Base-by-base conservation (phyloP, 352 stramenopile species). In the Phytophthora gonapodyides region DNA sequence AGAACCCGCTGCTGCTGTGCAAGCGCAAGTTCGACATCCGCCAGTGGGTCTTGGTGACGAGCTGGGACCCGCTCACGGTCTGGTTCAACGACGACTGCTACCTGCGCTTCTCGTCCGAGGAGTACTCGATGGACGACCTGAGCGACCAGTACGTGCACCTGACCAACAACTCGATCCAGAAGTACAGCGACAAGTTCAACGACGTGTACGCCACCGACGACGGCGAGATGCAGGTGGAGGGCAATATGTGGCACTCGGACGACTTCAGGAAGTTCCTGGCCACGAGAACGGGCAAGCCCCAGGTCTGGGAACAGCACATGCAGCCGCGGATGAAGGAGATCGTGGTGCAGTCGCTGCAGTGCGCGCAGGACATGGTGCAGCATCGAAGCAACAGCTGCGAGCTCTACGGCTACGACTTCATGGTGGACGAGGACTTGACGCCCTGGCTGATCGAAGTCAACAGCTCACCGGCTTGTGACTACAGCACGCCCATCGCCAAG, bases 391-490 rank as follows among this genome's bases (percentile, higher is more conserved):
- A 97, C 61, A 93, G 76, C 35, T 98, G 90, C 63, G 93, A 98
- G 62, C 67, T 98, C 15, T 98, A 96, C 54, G 92, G 93, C 12
- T 98, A 96, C 71, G 93, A 98, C 60, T 98, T 98, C 42, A 98
- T 98, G 93, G 47, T 98, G 36, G 90, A 98, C 71, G 77, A 93
- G 15, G 64, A 81, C 9, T 66, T 95, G 31, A 78, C 73, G 37
- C 83, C 88, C 47, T 97, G 88, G 91, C 80, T 98, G 24, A 97
- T 98, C 51, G 91, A 97, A 54, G 90, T 98, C 34, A 98, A 98
- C 69, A 96, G 78, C 65, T 97, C 86, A 19, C 93, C 93, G 1
- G 93, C 92, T 11, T 98, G 93, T 60, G 91, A 97, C 72, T 98
- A 98, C 67, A 96, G 82, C 68, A 98, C 93, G 34, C 72, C 88